A percentile compares a stretch with the other conserved stretches of the same genome.
Conservation (phyloP, 345 rosid genomes). For the Sisymbrium altissimum region DNA sequence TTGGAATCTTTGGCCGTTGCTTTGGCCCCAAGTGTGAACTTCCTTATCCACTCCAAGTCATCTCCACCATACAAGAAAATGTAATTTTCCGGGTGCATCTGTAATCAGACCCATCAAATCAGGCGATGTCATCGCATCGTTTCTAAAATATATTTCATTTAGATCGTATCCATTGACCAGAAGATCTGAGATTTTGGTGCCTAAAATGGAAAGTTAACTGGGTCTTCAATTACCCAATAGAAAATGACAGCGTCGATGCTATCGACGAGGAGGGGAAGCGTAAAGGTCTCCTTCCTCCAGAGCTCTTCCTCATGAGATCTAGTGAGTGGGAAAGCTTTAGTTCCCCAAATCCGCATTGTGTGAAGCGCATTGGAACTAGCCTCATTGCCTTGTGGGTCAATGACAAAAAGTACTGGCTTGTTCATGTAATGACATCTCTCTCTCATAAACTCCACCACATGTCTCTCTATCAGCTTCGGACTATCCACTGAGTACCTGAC, state of each 20-base stretch:
- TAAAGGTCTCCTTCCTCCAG: slow-evolving; percentile 72
- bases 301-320: slow-evolving; percentile 69
- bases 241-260: slow-evolving; percentile 69
- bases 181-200: not conserved
- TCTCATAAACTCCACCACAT: slow-evolving; percentile 62
- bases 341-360: slow-evolving; percentile 99
- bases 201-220: no score
- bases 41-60: slow-evolving; percentile 75
- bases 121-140: no score
- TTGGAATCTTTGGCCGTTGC: slow-evolving; percentile 48
- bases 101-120: slow-evolving; percentile 6
- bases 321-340: slow-evolving; percentile 88
- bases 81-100: slow-evolving; percentile 74
- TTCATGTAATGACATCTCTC: slow-evolving; percentile 83
- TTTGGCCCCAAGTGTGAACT: slow-evolving; percentile 57
- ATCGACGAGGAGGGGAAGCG: slow-evolving; percentile 72
- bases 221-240: slow-evolving; percentile 80
- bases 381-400: slow-evolving; percentile 83
- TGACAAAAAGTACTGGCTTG: slow-evolving; percentile 83
- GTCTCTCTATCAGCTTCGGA: slow-evolving; percentile 58
- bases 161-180: no score
- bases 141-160: not conserved
- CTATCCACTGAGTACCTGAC: slow-evolving; percentile 49
- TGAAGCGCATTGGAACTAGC: slow-evolving; percentile 85
- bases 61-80: slow-evolving; percentile 89